phyloP scores from a whole-genome alignment of 352 stramenopile genomes.

The Phytophthora hibernalis region DNA sequence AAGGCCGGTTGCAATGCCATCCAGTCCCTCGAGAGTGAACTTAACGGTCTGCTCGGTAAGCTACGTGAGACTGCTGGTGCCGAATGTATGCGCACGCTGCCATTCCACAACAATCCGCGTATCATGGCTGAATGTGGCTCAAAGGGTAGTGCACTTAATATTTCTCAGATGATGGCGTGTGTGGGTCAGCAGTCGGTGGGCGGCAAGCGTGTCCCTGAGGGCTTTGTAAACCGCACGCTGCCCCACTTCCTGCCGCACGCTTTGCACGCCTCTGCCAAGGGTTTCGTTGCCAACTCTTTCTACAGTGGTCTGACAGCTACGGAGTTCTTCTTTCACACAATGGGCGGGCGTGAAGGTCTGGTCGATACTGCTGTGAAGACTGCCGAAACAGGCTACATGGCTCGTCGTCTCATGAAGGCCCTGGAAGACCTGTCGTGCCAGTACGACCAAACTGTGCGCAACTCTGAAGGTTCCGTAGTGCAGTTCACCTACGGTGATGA shows the following conservation, averaged over 20 bases:
- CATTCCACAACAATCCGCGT: constrained; percentile 97
- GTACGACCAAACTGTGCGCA: constrained; percentile 94
- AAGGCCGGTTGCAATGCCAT: constrained; percentile 97
- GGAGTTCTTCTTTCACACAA: constrained; percentile 99
- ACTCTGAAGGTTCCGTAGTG: constrained; percentile 93
- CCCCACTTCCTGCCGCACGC: constrained; percentile 96
- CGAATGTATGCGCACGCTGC: constrained; percentile 97
- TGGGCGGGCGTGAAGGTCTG: constrained; percentile 99
- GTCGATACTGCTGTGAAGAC: constrained; percentile 99
- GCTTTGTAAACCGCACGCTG: constrained; percentile 98
- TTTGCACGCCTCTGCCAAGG: constrained; percentile 96
- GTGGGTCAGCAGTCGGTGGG: constrained; percentile 99
- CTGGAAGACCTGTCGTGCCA: constrained; percentile 97
- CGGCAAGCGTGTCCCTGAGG: constrained; percentile 98
- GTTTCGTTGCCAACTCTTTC: constrained; percentile 99
- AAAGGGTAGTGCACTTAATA: constrained; percentile 99
- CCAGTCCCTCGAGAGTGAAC: constrained; percentile 98
- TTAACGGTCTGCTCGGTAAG: constrained; percentile 98
- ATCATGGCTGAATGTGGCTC: constrained; percentile 99
- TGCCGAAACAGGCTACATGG: constrained; percentile 99
- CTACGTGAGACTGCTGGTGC: constrained; percentile 97
- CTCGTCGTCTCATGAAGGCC: constrained; percentile 98
- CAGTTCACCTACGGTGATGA: constrained; percentile 99
- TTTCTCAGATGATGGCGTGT: constrained; percentile 99
- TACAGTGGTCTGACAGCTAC: constrained; percentile 98